phyloP scores from a whole-genome alignment of 148 eudicot species.

The Rhododendron ovatum region DNA sequence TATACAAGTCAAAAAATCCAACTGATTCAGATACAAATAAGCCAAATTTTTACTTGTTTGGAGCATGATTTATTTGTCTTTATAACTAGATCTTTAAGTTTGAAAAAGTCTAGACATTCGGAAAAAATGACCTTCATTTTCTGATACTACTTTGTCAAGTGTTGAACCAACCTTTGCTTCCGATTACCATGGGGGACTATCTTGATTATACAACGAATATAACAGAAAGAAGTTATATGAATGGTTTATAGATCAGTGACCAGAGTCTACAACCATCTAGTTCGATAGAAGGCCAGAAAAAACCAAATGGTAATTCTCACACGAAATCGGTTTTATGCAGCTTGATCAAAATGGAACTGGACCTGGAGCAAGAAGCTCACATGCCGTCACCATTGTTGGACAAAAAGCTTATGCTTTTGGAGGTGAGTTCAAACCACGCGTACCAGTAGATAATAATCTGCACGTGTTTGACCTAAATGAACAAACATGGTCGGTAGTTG shows the following conservation, averaged over 20 bases:
- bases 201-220: not conserved
- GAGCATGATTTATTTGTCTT: not conserved
- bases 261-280: not conserved
- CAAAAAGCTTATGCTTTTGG: constrained; percentile 77
- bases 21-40: not conserved
- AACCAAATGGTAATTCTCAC: not conserved
- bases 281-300: not conserved
- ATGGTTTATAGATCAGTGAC: not conserved
- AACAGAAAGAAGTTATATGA: not conserved
- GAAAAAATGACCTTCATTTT: not conserved
- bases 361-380: constrained; percentile 97
- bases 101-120: not conserved
- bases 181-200: not conserved
- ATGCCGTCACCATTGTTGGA: constrained; percentile 75
- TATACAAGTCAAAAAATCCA: not conserved
- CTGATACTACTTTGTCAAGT: not conserved
- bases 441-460: constrained; percentile 82
- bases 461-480: constrained; percentile 63
- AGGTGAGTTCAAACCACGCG: constrained; percentile 89
- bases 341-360: constrained; percentile 69
- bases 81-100: not conserved
- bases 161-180: not conserved
- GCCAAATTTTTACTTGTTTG: not conserved
- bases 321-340: constrained; percentile 28
- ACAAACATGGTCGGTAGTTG: constrained; percentile 67